Base-by-base conservation (phyloP, 1,284 basidiomycete species). In the Gomphus sp. region DNA sequence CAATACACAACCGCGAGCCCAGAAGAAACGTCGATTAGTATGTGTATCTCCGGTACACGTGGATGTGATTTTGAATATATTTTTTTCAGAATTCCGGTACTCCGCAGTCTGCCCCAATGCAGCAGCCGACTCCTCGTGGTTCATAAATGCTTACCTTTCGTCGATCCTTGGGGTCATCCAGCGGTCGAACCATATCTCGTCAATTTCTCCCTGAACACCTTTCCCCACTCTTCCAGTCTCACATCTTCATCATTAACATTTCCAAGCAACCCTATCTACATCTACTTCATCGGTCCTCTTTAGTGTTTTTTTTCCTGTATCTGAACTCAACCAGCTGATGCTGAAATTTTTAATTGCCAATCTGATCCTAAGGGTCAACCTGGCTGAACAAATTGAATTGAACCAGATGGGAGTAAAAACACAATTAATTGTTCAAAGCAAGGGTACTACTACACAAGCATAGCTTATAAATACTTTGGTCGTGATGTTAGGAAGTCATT, bases 1-100 rank as follows among this genome's bases (percentile, higher is more conserved):
- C 14, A 79, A 77, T 53, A 79, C 77, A 16, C 76, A 84, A 61
- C 85, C 87, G 33, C 75, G 88, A 64, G 87, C 87, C 45, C 66
- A 85, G 52, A 90, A 90, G 77, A 89, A 87, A 71, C 85, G 84
- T 68, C 77, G 86, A 62, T 75, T 86, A 81, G 87, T 90, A 65
- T 69, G 81, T 74, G 36, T 58, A 47, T 54, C 33, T 18, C 12
- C n/a, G 22, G 18, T 53, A 25, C 14, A 25, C 34, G 11, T 53
- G 36, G 25, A 44, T 33, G 51, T 31, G 47, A 47, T 43, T 33
- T 49, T 25, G 16, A 47, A 45, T 34, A 45, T 45, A 33, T 33
- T 60, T 36, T 57, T 53, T 56, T 47, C 51, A 54, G 37, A 66
- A 64, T 62, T 66, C 44, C 48, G 55, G 60, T 63, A 64, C 45